Evolutionary conservation across 1,284 basidiomycete genomes (phyloP).

Genomic region (Bjerkandera adusta): DNA sequence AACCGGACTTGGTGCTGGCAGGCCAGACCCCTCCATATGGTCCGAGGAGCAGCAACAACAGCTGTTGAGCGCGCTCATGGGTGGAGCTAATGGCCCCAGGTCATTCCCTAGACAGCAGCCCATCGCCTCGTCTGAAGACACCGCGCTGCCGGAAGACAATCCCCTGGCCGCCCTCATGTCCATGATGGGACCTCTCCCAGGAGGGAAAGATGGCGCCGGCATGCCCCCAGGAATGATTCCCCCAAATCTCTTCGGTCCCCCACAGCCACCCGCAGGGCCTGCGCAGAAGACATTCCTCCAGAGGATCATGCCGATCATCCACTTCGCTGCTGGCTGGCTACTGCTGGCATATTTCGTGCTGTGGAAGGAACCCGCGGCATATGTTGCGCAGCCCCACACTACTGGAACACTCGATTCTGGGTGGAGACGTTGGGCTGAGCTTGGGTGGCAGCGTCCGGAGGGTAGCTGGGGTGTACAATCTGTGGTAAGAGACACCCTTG

Average conservation of each 20-base stretch:
- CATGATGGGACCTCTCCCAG: constrained; percentile 21
- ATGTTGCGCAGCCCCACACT: constrained; percentile 26
- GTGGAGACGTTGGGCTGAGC: constrained; percentile 59
- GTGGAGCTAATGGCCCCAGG: constrained; percentile 21
- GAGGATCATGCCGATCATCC: constrained; percentile 62
- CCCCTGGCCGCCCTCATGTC: constrained; percentile 34
- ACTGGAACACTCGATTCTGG: constrained; percentile 24
- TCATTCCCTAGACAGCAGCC: constrained; percentile 18
- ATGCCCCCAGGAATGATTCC: constrained; percentile 14
- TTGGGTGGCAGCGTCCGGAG: constrained; percentile 34
- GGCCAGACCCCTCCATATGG: constrained; percentile 56
- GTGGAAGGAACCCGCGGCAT: constrained; percentile 56
- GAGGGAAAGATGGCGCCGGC: constrained; percentile 10
- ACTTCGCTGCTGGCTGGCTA: constrained; percentile 59
- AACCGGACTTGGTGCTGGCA: constrained; percentile 21
- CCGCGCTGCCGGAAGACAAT: constrained; percentile 20
- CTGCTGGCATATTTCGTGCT: constrained; percentile 67
- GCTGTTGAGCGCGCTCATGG: constrained; percentile 62
- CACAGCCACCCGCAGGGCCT: constrained; percentile 28
- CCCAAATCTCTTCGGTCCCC: constrained; percentile 14
- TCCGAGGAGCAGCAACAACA: constrained; percentile 63
- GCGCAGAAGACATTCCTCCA: constrained; percentile 45
- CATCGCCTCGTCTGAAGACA: constrained; percentile 5
- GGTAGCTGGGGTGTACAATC: constrained; percentile 47
- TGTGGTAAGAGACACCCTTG: constrained; percentile 43